Evolutionary conservation across 1,284 basidiomycete genomes (phyloP).

Genomic region (Abortiporus biennis): DNA sequence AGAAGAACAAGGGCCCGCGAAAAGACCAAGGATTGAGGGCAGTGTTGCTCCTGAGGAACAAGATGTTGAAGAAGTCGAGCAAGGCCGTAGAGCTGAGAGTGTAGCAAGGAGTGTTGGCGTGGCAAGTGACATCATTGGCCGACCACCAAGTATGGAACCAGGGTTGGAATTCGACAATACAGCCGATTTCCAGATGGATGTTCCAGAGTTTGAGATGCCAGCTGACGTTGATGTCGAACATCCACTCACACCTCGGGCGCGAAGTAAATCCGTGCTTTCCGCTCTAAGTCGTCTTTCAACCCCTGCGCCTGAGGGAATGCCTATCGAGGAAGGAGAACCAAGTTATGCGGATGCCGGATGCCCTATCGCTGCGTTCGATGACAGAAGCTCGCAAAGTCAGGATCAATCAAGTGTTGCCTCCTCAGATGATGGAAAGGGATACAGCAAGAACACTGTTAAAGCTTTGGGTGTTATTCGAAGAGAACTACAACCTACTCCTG

Average conservation of each 20-base stretch:
- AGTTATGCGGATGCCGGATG: conserved; percentile 66
- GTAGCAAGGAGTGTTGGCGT: conserved; percentile 49
- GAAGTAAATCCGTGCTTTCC: conserved; percentile 38
- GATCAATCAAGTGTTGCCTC: conserved; percentile 42
- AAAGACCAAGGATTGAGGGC: conserved; percentile 52
- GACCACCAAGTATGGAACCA: conserved; percentile 43
- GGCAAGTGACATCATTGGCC: conserved; percentile 45
- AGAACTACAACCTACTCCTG: conserved; percentile 56
- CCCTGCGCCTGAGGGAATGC: conserved; percentile 48
- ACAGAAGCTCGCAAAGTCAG: conserved; percentile 40
- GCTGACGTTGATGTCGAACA: conserved; percentile 25
- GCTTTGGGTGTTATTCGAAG: conserved; percentile 79
- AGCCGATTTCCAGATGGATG: conserved; percentile 59
- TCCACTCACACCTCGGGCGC: conserved; percentile 22
- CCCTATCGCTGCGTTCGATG: conserved; percentile 81
- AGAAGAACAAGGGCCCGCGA: conserved; percentile 39
- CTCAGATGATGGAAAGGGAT: conserved; percentile 61
- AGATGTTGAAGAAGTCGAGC: conserved; percentile 50
- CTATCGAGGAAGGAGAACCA: conserved; percentile 50
- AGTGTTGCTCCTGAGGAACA: conserved; percentile 28
- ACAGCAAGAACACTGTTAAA: conserved; percentile 88
- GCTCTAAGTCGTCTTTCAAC: conserved; percentile 65
- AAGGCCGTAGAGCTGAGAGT: conserved; percentile 59
- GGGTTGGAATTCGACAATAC: conserved; percentile 45
- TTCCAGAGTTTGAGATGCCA: conserved; percentile 27